These are phyloP conservation scores for Lachnellula suecica DNA, from an alignment of 2,329 filamentous ascomycete species.

Conservation along the genomic window DNA sequence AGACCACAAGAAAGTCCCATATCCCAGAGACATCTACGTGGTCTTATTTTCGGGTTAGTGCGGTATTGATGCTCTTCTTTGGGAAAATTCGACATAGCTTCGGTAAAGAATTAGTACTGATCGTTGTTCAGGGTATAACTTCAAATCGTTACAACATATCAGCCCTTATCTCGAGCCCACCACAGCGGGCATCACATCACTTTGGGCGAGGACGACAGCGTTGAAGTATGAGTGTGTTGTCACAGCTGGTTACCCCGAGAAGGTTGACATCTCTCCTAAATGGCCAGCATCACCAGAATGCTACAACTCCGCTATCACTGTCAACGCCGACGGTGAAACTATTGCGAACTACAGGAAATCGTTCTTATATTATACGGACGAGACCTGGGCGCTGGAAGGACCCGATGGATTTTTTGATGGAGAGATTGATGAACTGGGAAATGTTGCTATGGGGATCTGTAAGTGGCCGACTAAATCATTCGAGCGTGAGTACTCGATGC, in stretches of 20 bases:
- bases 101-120: no score
- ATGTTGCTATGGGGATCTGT: slow-evolving; percentile 60
- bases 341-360: slow-evolving; percentile 61
- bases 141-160: slow-evolving; percentile 67
- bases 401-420: slow-evolving; percentile 48
- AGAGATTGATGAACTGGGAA: slow-evolving; percentile 47
- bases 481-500: slow-evolving; percentile 11
- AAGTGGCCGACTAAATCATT: slow-evolving; percentile 28
- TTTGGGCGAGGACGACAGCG: slow-evolving; percentile 70
- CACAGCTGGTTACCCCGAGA: slow-evolving; percentile 73
- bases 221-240: slow-evolving; percentile 67
- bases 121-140: slow-evolving; percentile 80
- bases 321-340: slow-evolving; percentile 59
- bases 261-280: slow-evolving; percentile 48
- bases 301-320: slow-evolving; percentile 54
- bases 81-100: no score
- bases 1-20: no score
- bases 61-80: no score
- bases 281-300: slow-evolving; percentile 53
- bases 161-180: slow-evolving; percentile 66
- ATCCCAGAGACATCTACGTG: no score
- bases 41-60: no score
- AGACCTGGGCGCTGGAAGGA: slow-evolving; percentile 60
- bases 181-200: slow-evolving; percentile 62
- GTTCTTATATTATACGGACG: slow-evolving; percentile 58